Evolutionary conservation across 495 filamentous ascomycete species (phyloP).

Genomic region (Aspergillus carlsbadensis): DNA sequence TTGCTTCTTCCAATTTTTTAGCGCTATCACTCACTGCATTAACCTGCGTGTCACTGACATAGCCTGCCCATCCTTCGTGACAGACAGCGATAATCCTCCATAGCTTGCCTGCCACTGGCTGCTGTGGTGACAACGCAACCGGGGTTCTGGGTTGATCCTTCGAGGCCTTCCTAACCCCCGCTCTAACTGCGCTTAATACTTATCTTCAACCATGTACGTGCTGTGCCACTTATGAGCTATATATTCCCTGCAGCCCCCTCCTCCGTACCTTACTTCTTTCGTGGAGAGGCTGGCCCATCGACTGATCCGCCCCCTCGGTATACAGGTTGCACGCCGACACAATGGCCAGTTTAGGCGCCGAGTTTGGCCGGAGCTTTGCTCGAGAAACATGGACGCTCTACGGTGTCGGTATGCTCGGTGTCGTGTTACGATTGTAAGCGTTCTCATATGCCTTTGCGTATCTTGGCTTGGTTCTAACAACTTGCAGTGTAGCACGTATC

Average conservation of each 20-base stretch:
- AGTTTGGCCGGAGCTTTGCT: conserved; percentile 34
- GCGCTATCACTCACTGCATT: neutral
- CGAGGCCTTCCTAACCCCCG: neutral
- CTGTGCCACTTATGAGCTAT: neutral
- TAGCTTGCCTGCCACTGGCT: neutral
- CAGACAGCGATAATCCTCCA: neutral
- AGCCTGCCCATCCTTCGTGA: neutral
- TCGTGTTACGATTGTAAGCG: conserved; percentile 45
- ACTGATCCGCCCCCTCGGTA: conserved; percentile 12
- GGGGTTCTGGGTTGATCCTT: conserved; percentile 2
- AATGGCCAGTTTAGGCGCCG: conserved; percentile 38
- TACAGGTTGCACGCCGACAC: conserved; percentile 23
- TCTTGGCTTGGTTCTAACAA: neutral
- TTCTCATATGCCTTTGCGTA: neutral
- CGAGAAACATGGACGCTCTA: conserved; percentile 51
- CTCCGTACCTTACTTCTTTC: neutral
- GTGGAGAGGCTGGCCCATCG: neutral
- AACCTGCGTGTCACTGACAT: neutral
- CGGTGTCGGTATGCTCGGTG: conserved; percentile 42
- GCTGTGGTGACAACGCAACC: neutral
- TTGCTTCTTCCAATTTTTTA: conserved; percentile 2
- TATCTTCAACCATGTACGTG: conserved; percentile 12
- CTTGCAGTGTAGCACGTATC: conserved; percentile 45
- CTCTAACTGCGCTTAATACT: neutral
- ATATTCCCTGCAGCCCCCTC: conserved; percentile 3